phyloP scores from a whole-genome alignment of 2,329 filamentous ascomycete species.

The Stagonosporopsis chrysanthemi region DNA sequence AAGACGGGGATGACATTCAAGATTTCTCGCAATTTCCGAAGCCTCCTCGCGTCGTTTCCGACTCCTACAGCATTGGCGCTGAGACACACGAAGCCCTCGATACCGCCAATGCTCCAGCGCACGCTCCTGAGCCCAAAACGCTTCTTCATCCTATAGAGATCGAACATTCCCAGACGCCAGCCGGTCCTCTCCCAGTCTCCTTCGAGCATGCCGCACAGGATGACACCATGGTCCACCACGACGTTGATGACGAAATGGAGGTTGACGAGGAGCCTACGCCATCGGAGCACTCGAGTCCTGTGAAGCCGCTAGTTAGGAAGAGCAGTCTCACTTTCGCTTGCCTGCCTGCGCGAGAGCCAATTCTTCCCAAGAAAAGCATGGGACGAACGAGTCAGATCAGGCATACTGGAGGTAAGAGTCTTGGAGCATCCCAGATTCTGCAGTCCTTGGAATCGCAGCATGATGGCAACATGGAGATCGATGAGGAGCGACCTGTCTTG shows the following conservation, averaged over 20 bases:
- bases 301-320: constrained; percentile 81
- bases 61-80: constrained; percentile 43
- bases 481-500: constrained; percentile 51
- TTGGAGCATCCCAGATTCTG: constrained; percentile 59
- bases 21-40: constrained; percentile 30
- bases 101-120: constrained; percentile 29
- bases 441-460: constrained; percentile 46
- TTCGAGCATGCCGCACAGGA: constrained; percentile 33
- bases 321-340: constrained; percentile 95
- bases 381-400: constrained; percentile 79
- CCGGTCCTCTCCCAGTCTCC: constrained; percentile 32
- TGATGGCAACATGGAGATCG: constrained; percentile 64
- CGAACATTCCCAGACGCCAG: constrained; percentile 30
- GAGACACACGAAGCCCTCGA: constrained; percentile 46
- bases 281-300: constrained; percentile 76
- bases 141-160: constrained; percentile 22
- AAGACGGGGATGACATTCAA: constrained; percentile 14
- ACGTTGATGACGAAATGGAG: constrained; percentile 51
- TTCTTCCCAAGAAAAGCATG: constrained; percentile 83
- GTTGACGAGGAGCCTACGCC: constrained; percentile 66
- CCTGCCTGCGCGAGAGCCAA: constrained; percentile 86
- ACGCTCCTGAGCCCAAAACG: constrained; percentile 35
- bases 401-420: constrained; percentile 73
- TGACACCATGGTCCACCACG: constrained; percentile 42
- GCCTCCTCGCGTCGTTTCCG: constrained; percentile 34